Base-by-base conservation (phyloP, 2,329 filamentous ascomycete genomes). In the Geosmithia morbida region DNA sequence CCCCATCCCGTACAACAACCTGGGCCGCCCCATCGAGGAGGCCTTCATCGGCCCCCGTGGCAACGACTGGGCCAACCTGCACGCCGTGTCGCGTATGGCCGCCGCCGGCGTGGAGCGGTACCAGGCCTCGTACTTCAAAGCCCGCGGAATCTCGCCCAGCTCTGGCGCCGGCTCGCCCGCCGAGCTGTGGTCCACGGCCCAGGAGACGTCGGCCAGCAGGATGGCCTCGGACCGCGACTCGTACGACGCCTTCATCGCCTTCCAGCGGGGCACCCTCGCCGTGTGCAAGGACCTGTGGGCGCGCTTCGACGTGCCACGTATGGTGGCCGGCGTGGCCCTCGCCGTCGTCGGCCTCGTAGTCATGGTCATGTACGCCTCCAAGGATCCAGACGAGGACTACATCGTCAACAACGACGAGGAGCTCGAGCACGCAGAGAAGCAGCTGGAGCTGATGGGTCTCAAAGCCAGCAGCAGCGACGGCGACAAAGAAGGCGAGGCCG, bases 1-100 rank as follows among this genome's bases (percentile, higher is more conserved):
- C 51, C 90, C 92, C 0, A 89, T 98, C 51, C 92, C 92, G 0
- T 98, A 87, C 69, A 98, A 97, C 62, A 98, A 92, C 59, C 75
- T 98, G 7, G 92, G 92, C 46, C 81, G 77, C 7, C 92, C 92
- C 0, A 96, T 98, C 51, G 86, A 94, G 54, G 92, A 98, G 64
- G 89, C 88, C 2, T 98, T 98, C 63, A 74, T 83, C 17, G 85
- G 86, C 1, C 64, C 68, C 2, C 71, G 75, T 19, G 84, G 83
- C 29, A 74, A 77, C 33, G 75, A 87, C 50, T 92, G 83, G 77
- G 70, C 79, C 44, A 92, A 86, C 53, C 68, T 98, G 41, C 86
- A 85, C 0, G 70, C 75, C 2, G 88, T 89, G 1, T 85, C 83
- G 47, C 81, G 84, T 22, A 68, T 95, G 50, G 75, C 88, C 1